A percentile compares a stretch with the other conserved stretches of the same genome.
These are phyloP conservation scores for Diaporthe sp. DNA, from an alignment of 2,329 filamentous ascomycete genomes.

Conservation along the genomic window DNA sequence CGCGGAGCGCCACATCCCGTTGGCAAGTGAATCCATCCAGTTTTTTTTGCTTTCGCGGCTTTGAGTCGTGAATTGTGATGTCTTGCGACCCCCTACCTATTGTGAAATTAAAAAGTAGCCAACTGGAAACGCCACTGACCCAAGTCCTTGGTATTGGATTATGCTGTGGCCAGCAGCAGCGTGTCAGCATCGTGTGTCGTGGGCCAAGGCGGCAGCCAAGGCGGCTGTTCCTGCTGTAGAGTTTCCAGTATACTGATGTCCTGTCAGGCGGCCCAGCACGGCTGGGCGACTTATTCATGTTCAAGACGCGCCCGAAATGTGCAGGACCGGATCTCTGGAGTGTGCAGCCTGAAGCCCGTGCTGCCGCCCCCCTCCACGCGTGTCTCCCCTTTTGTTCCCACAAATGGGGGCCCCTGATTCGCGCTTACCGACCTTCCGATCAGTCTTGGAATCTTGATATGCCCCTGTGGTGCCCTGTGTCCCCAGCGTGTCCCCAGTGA, in stretches of 20 bases:
- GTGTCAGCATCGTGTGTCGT: background rate
- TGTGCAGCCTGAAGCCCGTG: conserved; percentile 9
- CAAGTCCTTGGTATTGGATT: conserved; percentile 13
- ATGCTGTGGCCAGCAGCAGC: background rate
- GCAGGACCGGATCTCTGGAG: conserved; percentile 15
- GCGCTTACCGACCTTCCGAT: conserved; percentile 22
- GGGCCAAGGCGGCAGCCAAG: conserved; percentile 24
- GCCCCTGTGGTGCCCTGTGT: background rate
- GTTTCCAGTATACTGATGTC: background rate
- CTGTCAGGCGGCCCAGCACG: conserved; percentile 2
- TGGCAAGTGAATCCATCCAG: background rate
- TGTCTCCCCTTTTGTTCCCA: conserved; percentile 29
- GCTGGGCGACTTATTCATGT: conserved; percentile 12
- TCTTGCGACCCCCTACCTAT: background rate
- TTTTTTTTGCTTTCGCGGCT: background rate
- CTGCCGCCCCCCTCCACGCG: background rate
- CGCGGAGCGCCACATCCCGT: conserved; percentile 34
- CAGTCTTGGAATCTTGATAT: conserved; percentile 4
- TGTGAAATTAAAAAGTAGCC: background rate
- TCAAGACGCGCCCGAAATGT: conserved; percentile 14
- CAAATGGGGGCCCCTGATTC: conserved; percentile 14
- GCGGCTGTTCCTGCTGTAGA: background rate
- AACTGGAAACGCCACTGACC: background rate
- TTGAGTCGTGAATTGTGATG: background rate
- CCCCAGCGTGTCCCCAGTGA: background rate